phyloP scores from a whole-genome alignment of 331 rosid species.

The Stylosanthes scabra region DNA sequence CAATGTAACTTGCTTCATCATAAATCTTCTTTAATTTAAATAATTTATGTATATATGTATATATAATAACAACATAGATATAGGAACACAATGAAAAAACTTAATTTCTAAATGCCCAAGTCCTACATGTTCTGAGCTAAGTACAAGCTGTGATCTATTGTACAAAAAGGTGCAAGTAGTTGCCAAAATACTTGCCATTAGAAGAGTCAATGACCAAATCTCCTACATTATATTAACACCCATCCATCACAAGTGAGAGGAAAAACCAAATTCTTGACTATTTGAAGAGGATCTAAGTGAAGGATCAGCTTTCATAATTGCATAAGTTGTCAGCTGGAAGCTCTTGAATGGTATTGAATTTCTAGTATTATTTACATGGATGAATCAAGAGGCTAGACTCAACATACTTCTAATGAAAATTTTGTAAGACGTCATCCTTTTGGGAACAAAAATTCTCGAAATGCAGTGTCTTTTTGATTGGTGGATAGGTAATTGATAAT shows the following conservation, averaged over 20 bases:
- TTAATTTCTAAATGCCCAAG: not conserved
- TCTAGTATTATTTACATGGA: constrained; percentile 10
- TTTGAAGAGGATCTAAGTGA: not conserved
- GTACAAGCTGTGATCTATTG: not conserved
- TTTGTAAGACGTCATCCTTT: constrained; percentile 27
- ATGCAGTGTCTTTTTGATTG: constrained; percentile 17
- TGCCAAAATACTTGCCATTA: constrained; percentile 10
- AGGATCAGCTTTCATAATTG: not conserved
- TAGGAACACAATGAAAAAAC: not conserved
- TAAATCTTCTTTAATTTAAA: not conserved
- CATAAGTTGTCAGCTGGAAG: constrained; percentile 7
- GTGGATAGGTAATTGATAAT: constrained; percentile 43
- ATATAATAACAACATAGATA: not conserved
- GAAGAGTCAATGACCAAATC: constrained; percentile 10
- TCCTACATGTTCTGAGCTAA: not conserved
- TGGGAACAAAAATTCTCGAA: constrained; percentile 42
- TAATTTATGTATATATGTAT: no score
- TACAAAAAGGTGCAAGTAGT: constrained; percentile 18
- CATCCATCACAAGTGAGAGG: not conserved
- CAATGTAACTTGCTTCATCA: not conserved
- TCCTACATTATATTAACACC: not conserved
- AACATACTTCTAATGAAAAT: constrained; percentile 15
- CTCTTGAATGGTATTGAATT: constrained; percentile 16
- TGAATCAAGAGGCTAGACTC: constrained; percentile 11
- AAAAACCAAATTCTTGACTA: not conserved